phyloP scores from a whole-genome alignment of 495 filamentous ascomycete genomes.

The Xylaria palmicola region DNA sequence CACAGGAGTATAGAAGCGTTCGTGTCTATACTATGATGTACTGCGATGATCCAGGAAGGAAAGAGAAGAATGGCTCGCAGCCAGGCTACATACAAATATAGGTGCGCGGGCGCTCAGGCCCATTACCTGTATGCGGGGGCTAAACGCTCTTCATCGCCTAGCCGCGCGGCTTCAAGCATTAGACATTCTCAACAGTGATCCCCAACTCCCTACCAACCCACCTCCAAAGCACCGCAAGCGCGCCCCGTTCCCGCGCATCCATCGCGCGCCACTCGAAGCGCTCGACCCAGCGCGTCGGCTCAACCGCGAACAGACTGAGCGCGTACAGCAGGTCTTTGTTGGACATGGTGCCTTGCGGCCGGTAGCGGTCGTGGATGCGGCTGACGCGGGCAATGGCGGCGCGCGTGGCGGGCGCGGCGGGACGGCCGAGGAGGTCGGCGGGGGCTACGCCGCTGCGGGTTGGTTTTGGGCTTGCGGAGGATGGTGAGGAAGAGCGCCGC shows the following conservation, averaged over 20 bases:
- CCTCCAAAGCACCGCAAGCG: constrained; percentile 40
- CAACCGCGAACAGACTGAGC: constrained; percentile 36
- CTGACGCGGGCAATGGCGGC: too few species aligned
- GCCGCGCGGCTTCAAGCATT: not conserved
- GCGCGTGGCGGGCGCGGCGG: too few species aligned
- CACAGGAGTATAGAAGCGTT: too few species aligned
- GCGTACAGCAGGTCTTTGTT: constrained; percentile 47
- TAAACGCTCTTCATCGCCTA: not conserved
- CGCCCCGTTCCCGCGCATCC: constrained; percentile 41
- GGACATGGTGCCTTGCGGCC: constrained; percentile 36
- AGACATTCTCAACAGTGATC: not conserved
- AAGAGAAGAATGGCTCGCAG: too few species aligned
- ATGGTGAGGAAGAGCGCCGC: not conserved
- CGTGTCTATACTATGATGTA: too few species aligned
- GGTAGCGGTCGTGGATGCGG: too few species aligned
- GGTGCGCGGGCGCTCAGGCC: too few species aligned
- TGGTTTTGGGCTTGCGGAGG: not conserved
- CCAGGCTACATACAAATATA: too few species aligned
- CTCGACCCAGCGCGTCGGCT: constrained; percentile 35
- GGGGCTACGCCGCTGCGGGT: constrained; percentile 50
- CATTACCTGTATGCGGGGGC: not conserved
- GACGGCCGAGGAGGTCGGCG: constrained; percentile 45
- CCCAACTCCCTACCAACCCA: not conserved
- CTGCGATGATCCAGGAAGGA: too few species aligned
- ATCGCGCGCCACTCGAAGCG: constrained; percentile 44